Conservation (phyloP, 176 grass and related monocot genomes). For the Saccharum officinarum region DNA sequence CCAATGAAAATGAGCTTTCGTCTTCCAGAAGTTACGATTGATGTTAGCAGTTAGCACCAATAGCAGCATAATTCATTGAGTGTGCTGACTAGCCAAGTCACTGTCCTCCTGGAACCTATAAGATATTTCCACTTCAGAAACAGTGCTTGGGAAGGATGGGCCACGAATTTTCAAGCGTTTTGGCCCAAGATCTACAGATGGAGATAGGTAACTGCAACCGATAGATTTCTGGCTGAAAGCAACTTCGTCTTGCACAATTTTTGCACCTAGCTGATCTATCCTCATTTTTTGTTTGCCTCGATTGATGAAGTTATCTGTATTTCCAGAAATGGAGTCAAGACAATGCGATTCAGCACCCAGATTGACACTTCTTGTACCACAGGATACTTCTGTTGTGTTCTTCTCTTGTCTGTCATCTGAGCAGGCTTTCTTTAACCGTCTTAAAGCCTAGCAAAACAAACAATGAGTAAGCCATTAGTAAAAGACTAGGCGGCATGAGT, state of each 20-base stretch:
- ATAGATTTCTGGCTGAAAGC: conserved; percentile 37
- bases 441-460: conserved; percentile 55
- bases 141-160: conserved; percentile 45
- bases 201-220: conserved; percentile 34
- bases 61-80: conserved; percentile 30
- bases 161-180: conserved; percentile 68
- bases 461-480: conserved; percentile 25
- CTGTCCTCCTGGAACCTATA: conserved; percentile 45
- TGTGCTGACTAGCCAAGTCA: conserved; percentile 30
- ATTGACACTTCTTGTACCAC: conserved; percentile 42
- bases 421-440: conserved; percentile 82
- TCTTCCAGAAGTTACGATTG: conserved; percentile 53
- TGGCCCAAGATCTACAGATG: conserved; percentile 49
- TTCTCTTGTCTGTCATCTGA: conserved; percentile 42
- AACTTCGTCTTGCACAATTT: conserved; percentile 21
- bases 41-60: conserved; percentile 65
- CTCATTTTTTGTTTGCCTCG: conserved; percentile 44
- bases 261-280: conserved; percentile 36
- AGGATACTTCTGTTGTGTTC: conserved; percentile 25
- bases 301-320: conserved; percentile 34
- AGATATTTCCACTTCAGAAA: conserved; percentile 41
- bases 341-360: conserved; percentile 30
- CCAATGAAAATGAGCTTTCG: conserved; percentile 32
- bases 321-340: conserved; percentile 39
- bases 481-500: conserved; percentile 9